Evolutionary conservation across 2,329 filamentous ascomycete genomes (phyloP).

Genomic region (Grosmannia huntii): DNA sequence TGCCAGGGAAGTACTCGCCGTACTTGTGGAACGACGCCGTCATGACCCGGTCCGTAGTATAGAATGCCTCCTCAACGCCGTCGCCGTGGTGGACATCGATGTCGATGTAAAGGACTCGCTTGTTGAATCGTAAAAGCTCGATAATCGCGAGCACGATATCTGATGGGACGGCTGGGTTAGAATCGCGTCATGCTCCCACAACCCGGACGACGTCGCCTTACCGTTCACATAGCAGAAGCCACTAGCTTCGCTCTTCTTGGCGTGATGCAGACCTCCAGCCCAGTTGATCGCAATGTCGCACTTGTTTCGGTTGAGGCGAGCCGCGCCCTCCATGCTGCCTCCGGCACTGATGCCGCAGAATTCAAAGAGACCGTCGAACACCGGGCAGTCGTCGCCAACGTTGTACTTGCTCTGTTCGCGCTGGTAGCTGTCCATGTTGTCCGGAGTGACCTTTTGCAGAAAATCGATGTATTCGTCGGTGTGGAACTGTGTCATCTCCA

Average conservation of each 20-base stretch:
- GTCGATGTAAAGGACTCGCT: constrained; percentile 93
- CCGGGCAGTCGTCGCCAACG: constrained; percentile 90
- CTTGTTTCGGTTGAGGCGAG: constrained; percentile 77
- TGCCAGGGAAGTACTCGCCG: constrained; percentile 90
- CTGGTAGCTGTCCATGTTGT: constrained; percentile 92
- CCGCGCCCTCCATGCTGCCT: constrained; percentile 85
- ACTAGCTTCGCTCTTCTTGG: constrained; percentile 90
- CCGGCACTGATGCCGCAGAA: constrained; percentile 93
- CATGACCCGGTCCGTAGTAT: constrained; percentile 71
- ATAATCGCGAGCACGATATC: constrained; percentile 93
- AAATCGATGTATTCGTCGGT: constrained; percentile 94
- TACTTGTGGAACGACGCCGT: constrained; percentile 97
- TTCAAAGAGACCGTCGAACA: constrained; percentile 95
- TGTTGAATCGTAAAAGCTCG: constrained; percentile 78
- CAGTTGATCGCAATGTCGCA: constrained; percentile 97
- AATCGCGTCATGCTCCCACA: not conserved
- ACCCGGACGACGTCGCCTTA: constrained; percentile 13
- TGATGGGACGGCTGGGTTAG: not conserved
- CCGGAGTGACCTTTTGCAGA: constrained; percentile 84
- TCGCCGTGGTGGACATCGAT: constrained; percentile 83
- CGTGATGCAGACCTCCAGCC: constrained; percentile 94
- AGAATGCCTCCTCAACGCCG: constrained; percentile 76
- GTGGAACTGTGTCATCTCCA: constrained; percentile 91
- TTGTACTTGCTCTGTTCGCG: constrained; percentile 92
- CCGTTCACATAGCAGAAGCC: constrained; percentile 99